These are phyloP conservation scores for Phyllosticta citriasiana DNA, from an alignment of 2,329 filamentous ascomycete genomes.

Conservation along the genomic window DNA sequence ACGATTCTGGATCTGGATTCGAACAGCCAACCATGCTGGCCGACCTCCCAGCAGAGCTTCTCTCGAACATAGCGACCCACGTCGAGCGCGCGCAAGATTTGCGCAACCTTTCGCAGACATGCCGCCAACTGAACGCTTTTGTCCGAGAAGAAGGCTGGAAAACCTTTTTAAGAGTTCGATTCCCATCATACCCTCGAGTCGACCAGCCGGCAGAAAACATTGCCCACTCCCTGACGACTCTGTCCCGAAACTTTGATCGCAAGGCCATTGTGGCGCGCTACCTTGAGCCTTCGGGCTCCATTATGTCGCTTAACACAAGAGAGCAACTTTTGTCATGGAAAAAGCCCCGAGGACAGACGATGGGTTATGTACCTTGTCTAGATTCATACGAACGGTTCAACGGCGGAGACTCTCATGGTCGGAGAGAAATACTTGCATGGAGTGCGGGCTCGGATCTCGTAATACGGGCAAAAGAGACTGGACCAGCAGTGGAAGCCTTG, in stretches of 20 bases:
- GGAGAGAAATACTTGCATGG: slow-evolving; percentile 49
- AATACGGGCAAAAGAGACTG: slow-evolving; percentile 39
- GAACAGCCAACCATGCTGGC: neutral
- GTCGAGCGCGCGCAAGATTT: slow-evolving; percentile 38
- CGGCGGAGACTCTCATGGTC: slow-evolving; percentile 29
- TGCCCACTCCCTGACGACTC: slow-evolving; percentile 44
- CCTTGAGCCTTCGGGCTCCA: slow-evolving; percentile 33
- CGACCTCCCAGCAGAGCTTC: slow-evolving; percentile 28
- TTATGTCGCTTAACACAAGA: slow-evolving; percentile 7
- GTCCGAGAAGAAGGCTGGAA: slow-evolving; percentile 40
- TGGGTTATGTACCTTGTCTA: slow-evolving; percentile 50
- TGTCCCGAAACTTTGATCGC: slow-evolving; percentile 48
- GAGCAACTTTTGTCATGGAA: slow-evolving; percentile 20
- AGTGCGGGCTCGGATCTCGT: slow-evolving; percentile 50
- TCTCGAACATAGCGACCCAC: slow-evolving; percentile 26
- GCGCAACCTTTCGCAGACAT: slow-evolving; percentile 35
- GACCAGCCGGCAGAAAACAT: neutral
- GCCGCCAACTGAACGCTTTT: slow-evolving; percentile 35
- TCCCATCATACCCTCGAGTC: slow-evolving; percentile 31
- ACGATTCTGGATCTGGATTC: neutral
- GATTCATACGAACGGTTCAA: slow-evolving; percentile 48
- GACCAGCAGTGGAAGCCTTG: slow-evolving; percentile 15
- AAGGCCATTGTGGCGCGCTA: slow-evolving; percentile 46
- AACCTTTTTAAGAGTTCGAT: slow-evolving; percentile 36
- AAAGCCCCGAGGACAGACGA: slow-evolving; percentile 38